Percentiles rank a stretch among this genome's conserved stretches.
phyloP scores from a whole-genome alignment of 1,284 basidiomycete genomes.

The Leccinum holopus region DNA sequence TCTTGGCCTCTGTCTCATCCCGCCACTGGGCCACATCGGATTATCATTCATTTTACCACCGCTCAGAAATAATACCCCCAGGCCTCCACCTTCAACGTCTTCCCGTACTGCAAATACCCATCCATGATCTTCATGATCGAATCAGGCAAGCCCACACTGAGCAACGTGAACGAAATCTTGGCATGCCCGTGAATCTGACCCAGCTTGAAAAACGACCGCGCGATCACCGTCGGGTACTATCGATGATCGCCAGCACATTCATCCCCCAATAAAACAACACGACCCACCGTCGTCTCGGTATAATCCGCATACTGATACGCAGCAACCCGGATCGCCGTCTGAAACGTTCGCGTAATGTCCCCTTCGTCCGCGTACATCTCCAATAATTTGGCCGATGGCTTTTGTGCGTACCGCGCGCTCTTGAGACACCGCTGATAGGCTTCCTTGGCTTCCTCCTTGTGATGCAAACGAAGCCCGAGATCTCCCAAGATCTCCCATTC shows the following conservation, averaged over 20 bases:
- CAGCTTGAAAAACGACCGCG: constrained; percentile 88
- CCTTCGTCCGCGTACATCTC: constrained; percentile 95
- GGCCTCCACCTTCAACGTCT: constrained; percentile 70
- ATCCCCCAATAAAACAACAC: too few relatives aligned
- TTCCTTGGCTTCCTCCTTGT: constrained; percentile 97
- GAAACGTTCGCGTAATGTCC: constrained; percentile 87
- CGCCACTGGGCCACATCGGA: constrained; percentile 2
- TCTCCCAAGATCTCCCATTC: constrained; percentile 99
- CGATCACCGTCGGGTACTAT: constrained; percentile 89
- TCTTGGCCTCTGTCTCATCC: neutral
- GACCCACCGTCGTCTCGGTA: constrained; percentile 77
- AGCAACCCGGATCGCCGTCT: constrained; percentile 89
- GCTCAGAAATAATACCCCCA: constrained; percentile 60
- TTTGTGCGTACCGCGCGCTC: constrained; percentile 80
- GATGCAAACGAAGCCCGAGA: constrained; percentile 86
- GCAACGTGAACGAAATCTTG: constrained; percentile 91
- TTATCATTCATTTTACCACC: neutral
- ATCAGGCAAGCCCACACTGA: constrained; percentile 91
- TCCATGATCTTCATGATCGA: constrained; percentile 86
- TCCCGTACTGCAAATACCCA: constrained; percentile 78
- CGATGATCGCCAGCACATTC: neutral
- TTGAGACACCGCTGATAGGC: constrained; percentile 95
- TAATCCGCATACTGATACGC: constrained; percentile 89
- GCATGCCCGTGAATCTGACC: constrained; percentile 92
- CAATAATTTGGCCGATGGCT: constrained; percentile 90